These are phyloP conservation scores for Hericium rajendrae DNA, from an alignment of 768 basidiomycete genomes.

Conservation along the genomic window DNA sequence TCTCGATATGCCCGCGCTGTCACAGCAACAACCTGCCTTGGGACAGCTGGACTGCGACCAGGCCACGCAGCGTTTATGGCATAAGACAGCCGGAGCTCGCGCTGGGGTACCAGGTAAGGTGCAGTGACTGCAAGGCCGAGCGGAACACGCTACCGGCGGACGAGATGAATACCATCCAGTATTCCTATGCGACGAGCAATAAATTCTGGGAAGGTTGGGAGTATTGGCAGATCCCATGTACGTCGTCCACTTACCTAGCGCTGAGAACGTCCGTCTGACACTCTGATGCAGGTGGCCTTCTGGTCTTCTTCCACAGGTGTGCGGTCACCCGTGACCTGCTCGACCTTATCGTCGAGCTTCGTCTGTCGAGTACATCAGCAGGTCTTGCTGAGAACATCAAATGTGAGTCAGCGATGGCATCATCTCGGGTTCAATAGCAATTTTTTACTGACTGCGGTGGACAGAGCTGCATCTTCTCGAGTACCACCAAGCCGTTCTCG, in stretches of 20 bases:
- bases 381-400: constrained; percentile 17
- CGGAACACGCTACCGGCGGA: too few species aligned
- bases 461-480: constrained; percentile 19
- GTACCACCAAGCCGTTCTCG: constrained; percentile 10
- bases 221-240: constrained; percentile 15
- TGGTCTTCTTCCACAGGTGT: constrained; percentile 16
- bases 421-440: neutral
- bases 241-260: neutral
- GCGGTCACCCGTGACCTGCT: constrained; percentile 17
- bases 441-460: neutral
- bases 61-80: too few species aligned
- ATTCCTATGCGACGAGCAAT: constrained; percentile 7
- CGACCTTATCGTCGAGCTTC: constrained; percentile 18
- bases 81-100: too few species aligned
- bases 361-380: constrained; percentile 13
- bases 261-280: too few species aligned
- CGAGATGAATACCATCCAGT: too few species aligned
- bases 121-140: too few species aligned
- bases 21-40: too few species aligned
- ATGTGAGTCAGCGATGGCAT: constrained; percentile 9
- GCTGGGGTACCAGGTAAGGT: too few species aligned
- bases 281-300: constrained; percentile 4
- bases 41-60: too few species aligned
- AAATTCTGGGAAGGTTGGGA: constrained; percentile 15
- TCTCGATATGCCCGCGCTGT: too few species aligned